Percentiles rank a stretch among this genome's conserved stretches.
Conservation (phyloP, 768 basidiomycete species). For the Tylopilus plumbeoviolaceoides region DNA sequence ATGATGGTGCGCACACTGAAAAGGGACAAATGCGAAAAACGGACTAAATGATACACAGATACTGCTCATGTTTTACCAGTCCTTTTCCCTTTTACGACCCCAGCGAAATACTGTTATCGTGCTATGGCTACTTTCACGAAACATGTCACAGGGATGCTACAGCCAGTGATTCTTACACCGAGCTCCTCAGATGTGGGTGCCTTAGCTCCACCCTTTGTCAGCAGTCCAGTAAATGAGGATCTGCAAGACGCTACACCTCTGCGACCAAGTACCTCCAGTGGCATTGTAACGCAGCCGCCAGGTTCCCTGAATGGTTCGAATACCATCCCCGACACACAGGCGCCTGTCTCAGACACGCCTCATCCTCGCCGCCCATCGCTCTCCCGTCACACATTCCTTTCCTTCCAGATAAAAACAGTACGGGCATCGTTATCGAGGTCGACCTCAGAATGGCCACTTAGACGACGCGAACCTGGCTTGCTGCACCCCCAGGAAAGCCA, state of each 20-base stretch:
- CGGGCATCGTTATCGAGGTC: constrained; percentile 13
- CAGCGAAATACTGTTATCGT: constrained; percentile 77
- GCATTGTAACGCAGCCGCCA: not conserved
- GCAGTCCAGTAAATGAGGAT: constrained; percentile 6
- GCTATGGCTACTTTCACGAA: constrained; percentile 70
- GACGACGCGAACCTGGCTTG: not conserved
- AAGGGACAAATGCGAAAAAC: constrained; percentile 19
- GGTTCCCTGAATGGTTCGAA: not conserved
- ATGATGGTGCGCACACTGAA: constrained; percentile 56
- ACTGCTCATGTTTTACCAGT: constrained; percentile 71
- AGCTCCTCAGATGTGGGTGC: constrained; percentile 10
- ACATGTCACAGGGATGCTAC: constrained; percentile 51
- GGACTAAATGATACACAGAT: constrained; percentile 37
- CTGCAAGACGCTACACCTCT: not conserved
- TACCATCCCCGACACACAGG: not conserved
- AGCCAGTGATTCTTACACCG: constrained; percentile 9
- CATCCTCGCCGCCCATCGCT: constrained; percentile 3
- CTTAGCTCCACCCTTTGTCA: not conserved
- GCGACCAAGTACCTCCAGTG: constrained; percentile 3
- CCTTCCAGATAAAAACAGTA: constrained; percentile 16
- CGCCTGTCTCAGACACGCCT: not conserved
- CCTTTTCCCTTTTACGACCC: constrained; percentile 71
- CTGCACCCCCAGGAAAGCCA: constrained; percentile 9
- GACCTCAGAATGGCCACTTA: constrained; percentile 10
- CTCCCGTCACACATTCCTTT: constrained; percentile 12